A percentile compares a stretch with the other conserved stretches of the same genome.
Evolutionary conservation across 371 early-diverging fungal genomes (phyloP).

Genomic region (Mucor indicus): DNA sequence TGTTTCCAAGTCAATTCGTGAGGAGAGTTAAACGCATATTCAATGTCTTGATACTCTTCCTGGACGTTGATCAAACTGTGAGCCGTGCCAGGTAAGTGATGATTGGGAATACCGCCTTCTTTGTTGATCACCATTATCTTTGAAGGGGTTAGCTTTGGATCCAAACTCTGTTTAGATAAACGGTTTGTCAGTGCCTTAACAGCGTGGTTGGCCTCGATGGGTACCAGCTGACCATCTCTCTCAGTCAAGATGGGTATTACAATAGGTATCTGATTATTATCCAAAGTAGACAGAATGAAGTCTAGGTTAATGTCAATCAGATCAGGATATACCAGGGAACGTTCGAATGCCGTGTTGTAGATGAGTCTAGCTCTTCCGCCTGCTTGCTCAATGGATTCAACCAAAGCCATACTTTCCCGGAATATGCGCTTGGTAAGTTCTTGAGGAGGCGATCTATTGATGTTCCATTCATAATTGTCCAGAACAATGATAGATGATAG

Average conservation of each 20-base stretch:
- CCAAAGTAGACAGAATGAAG: constrained; percentile 35
- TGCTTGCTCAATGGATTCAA: constrained; percentile 69
- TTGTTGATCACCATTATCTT: constrained; percentile 45
- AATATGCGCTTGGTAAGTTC: constrained; percentile 47
- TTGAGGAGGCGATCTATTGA: constrained; percentile 17
- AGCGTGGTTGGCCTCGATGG: constrained; percentile 28
- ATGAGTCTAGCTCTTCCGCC: constrained; percentile 75
- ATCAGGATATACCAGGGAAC: constrained; percentile 4
- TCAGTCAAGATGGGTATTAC: constrained; percentile 35
- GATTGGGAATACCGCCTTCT: constrained; percentile 49
- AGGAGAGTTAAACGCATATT: constrained; percentile 22
- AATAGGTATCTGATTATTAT: constrained; percentile 41
- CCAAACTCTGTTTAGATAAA: constrained; percentile 5
- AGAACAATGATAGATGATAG: constrained; percentile 69
- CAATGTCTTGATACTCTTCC: constrained; percentile 41
- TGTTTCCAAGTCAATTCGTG: constrained; percentile 24
- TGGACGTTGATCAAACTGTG: constrained; percentile 47
- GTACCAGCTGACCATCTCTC: constrained; percentile 20
- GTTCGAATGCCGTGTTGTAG: constrained; percentile 28
- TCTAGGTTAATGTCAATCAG: constrained; percentile 32
- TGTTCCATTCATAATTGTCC: constrained; percentile 51
- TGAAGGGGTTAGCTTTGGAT: constrained; percentile 24
- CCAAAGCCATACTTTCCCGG: constrained; percentile 57
- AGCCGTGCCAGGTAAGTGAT: constrained; percentile 43
- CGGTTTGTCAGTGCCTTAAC: constrained; percentile 29